These are phyloP conservation scores for Lobosporangium transversale DNA, from an alignment of 192 early-diverging fungal species.

Conservation along the genomic window DNA sequence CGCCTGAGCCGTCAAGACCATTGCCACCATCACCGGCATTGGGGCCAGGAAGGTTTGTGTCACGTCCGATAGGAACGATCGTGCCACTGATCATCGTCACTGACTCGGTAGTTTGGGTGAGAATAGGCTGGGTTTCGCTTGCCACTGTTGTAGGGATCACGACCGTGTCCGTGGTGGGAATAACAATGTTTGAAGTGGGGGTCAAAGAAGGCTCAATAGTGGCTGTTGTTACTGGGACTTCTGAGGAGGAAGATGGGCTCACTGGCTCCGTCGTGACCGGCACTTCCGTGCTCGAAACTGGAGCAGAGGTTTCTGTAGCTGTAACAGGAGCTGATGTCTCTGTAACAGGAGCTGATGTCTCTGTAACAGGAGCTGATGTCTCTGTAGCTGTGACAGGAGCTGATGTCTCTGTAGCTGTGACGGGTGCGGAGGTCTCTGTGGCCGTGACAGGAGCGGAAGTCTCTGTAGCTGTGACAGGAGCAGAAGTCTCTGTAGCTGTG, in stretches of 20 bases:
- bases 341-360: not conserved
- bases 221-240: not conserved
- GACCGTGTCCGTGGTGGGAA: slow-evolving; percentile 10
- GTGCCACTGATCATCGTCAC: slow-evolving; percentile 40
- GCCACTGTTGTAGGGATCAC: slow-evolving; percentile 10
- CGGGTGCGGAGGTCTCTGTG: too few relatives aligned
- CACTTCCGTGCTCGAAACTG: not conserved
- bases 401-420: not conserved
- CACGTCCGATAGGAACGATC: slow-evolving; percentile 5
- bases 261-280: slow-evolving; percentile 19
- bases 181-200: not conserved
- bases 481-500: not conserved
- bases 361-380: not conserved
- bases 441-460: too few relatives aligned
- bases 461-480: not conserved
- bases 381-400: not conserved
- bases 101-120: slow-evolving; percentile 15
- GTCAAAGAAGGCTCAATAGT: slow-evolving; percentile 10
- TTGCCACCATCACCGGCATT: not conserved
- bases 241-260: not conserved
- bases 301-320: too few relatives aligned
- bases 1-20: not conserved
- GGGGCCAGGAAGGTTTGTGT: not conserved
- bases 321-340: not conserved
- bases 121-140: slow-evolving; percentile 9